Percentiles rank a stretch among this genome's conserved stretches.
Evolutionary conservation across 2,329 filamentous ascomycete genomes (phyloP).

Genomic region (Graphilbum sp.): DNA sequence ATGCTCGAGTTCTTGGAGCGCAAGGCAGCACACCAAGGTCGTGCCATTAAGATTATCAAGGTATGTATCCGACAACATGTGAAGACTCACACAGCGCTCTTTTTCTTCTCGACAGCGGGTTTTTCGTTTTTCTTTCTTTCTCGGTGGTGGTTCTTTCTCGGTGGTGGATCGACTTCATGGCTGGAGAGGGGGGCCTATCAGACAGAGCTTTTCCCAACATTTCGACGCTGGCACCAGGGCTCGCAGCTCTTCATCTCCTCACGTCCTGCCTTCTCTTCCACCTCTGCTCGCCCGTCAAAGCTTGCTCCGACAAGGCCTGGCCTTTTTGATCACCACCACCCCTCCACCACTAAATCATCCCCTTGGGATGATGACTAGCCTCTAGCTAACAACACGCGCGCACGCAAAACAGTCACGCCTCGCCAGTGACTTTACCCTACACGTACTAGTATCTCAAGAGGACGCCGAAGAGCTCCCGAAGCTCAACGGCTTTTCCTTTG

Average conservation of each 20-base stretch:
- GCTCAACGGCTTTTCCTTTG: constrained; percentile 53
- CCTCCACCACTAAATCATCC: background rate
- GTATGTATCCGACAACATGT: constrained; percentile 39
- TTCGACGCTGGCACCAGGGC: no score
- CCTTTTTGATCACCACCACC: no score
- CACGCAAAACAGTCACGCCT: constrained; percentile 37
- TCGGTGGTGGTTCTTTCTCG: no score
- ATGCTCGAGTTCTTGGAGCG: constrained; percentile 55
- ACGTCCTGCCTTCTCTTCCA: background rate
- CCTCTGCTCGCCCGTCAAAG: no score
- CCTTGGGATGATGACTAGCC: constrained; percentile 16
- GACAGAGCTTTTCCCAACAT: no score
- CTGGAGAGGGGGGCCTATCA: no score
- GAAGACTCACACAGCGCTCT: background rate
- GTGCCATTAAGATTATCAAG: constrained; percentile 54
- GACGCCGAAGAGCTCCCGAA: constrained; percentile 49
- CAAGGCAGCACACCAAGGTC: constrained; percentile 43
- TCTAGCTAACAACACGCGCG: constrained; percentile 44
- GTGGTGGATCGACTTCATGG: no score
- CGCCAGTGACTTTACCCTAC: constrained; percentile 47
- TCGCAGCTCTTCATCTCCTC: background rate
- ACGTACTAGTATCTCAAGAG: constrained; percentile 48
- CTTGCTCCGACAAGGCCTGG: no score
- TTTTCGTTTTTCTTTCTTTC: no score
- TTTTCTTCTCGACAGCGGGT: no score